Conservation (phyloP, 2,329 filamentous ascomycete species). For the Alternaria sp. region DNA sequence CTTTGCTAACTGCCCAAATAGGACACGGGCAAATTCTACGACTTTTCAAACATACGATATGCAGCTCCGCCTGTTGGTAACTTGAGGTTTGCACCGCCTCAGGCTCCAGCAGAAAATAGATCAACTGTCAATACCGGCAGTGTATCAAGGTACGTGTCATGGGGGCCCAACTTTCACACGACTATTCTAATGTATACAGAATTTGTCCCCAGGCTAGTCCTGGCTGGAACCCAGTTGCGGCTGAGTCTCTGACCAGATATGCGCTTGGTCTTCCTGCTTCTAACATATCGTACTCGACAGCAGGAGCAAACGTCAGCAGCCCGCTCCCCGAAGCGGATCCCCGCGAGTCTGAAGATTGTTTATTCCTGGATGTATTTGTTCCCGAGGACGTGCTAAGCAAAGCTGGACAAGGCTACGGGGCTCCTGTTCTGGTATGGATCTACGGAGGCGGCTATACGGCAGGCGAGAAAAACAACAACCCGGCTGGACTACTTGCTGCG, state of each 20-base stretch:
- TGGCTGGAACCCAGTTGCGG: conserved; percentile 54
- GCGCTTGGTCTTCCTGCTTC: conserved; percentile 36
- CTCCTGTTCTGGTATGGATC: conserved; percentile 61
- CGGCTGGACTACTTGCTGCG: conserved; percentile 54
- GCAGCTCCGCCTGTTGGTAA: conserved; percentile 62
- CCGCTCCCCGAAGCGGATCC: conserved; percentile 35
- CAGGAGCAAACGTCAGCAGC: conserved; percentile 38
- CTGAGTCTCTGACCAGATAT: conserved; percentile 45
- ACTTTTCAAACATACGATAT: conserved; percentile 66
- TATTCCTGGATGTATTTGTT: conserved; percentile 59
- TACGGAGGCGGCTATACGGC: conserved; percentile 59
- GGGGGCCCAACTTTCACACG: not conserved
- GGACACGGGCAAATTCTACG: conserved; percentile 58
- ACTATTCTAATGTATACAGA: conserved; percentile 21
- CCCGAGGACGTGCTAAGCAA: conserved; percentile 53
- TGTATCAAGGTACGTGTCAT: conserved; percentile 41
- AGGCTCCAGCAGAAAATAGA: conserved; percentile 55
- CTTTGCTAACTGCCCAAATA: conserved; percentile 21
- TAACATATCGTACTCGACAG: conserved; percentile 44
- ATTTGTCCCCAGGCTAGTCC: conserved; percentile 52
- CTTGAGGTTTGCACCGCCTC: conserved; percentile 61
- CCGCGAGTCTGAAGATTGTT: conserved; percentile 57
- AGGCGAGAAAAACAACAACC: conserved; percentile 51
- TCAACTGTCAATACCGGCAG: conserved; percentile 57
- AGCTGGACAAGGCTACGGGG: conserved; percentile 41